Evolutionary conservation across 768 basidiomycete species (phyloP), one percentile per base, ranked within the genome.

Genomic region (Podaxis sp.): DNA sequence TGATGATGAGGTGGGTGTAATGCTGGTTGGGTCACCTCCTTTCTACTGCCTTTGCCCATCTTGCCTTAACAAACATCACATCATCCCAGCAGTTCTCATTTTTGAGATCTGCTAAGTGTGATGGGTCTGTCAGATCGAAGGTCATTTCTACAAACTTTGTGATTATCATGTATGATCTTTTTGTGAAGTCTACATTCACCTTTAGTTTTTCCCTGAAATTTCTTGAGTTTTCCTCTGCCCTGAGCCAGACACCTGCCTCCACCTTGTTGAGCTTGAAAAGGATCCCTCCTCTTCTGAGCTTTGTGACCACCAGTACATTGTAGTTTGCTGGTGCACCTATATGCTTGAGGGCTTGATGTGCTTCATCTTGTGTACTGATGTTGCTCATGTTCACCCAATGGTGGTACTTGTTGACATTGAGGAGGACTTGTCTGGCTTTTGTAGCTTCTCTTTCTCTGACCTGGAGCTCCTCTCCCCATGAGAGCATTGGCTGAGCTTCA

Each of bases 21-120:
- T 8, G 2, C 25, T 57, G 55, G 37, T 29, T 7, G 41, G 6
- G 2, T 9, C 22, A 43, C 12, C 38, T 40, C 25, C 40, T 57
- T 5, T 41, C 55, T 3, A 41, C 19, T 24, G 38, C 40, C 25
- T 57, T 57, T 38, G 17, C 17, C 55, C 55, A 57, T 27, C 24
- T 2, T 4, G 55, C 55, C 22, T 57, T 57, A 22, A 41, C 25
- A 19, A 57, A 57, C 11, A 6, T 46, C 17, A 2, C 3, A 22
- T 41, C n/a, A 13, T 41, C 41, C 55, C 55, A 57, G 38, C 41
- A 41, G 55, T 57, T 57, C 7, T 57, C 38, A n/a, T 55, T 33
- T n/a, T 43, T 57, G 9, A 57, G 55, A 4, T 43, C 40, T 17
- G 17, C 55, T 4, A 57, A 17, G 41, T 57, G 38, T 8, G 22